phyloP scores from a whole-genome alignment of 2,329 filamentous ascomycete species.

The Fusarium sp. region DNA sequence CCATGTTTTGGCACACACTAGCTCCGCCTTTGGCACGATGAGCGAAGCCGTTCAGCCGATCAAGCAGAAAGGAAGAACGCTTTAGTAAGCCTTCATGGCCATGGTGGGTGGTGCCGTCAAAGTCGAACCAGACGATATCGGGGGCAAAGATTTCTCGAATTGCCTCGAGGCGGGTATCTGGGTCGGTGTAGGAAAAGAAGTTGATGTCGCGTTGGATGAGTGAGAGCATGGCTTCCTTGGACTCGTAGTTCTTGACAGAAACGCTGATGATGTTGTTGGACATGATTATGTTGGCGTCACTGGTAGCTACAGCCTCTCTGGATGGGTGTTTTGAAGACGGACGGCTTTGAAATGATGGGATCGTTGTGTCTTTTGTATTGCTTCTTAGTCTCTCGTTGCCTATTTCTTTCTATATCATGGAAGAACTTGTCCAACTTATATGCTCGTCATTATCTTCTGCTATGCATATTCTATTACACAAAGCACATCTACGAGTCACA shows the following conservation, averaged over 20 bases:
- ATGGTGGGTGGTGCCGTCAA: not conserved
- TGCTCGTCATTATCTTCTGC: not conserved
- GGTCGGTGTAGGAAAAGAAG: not conserved
- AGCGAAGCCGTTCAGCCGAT: not conserved
- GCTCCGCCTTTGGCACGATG: not conserved
- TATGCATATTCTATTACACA: not conserved
- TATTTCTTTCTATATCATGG: not conserved
- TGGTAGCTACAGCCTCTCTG: too few species aligned
- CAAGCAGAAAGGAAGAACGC: not conserved
- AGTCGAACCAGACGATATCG: not conserved
- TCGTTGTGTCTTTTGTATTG: not conserved
- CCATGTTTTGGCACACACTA: not conserved
- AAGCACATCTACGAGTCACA: not conserved
- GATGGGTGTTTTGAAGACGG: not conserved
- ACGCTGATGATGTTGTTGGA: not conserved
- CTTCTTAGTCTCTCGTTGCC: not conserved
- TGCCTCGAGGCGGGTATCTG: not conserved
- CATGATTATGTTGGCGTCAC: not conserved
- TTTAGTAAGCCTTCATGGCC: not conserved
- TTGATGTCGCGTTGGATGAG: conserved; percentile 2
- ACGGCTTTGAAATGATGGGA: not conserved
- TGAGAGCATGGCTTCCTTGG: not conserved
- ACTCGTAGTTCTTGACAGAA: not conserved
- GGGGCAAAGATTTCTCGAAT: not conserved
- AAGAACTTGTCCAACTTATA: not conserved